Evolutionary conservation across 2,329 filamentous ascomycete genomes (phyloP).

Genomic region (Nemania bipapillata): DNA sequence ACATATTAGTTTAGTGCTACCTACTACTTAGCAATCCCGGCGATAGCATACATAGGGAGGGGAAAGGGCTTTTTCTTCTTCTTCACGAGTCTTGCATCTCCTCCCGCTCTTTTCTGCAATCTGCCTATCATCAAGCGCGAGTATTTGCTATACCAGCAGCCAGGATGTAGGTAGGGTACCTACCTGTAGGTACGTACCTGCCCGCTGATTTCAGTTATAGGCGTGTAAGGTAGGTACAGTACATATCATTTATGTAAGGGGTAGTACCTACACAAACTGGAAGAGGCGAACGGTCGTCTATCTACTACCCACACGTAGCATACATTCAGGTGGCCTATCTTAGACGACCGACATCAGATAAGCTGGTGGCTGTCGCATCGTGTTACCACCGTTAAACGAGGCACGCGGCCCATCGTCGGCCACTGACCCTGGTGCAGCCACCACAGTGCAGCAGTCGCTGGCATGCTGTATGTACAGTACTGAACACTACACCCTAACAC

Average conservation of each 20-base stretch:
- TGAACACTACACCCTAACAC: neutral
- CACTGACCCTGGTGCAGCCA: neutral
- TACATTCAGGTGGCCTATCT: neutral
- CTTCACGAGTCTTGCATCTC: conserved; percentile 33
- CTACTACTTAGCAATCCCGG: conserved; percentile 1
- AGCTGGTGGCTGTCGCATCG: conserved; percentile 20
- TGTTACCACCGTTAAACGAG: conserved; percentile 20
- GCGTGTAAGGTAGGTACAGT: neutral
- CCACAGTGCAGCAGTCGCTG: neutral
- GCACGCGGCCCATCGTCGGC: neutral
- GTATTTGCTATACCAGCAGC: neutral
- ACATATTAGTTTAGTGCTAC: neutral
- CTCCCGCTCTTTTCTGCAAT: neutral
- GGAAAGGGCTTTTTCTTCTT: conserved; percentile 20
- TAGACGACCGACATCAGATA: conserved; percentile 11
- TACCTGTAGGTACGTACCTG: neutral
- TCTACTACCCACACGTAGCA: neutral
- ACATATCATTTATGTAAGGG: no score
- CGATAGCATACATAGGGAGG: neutral
- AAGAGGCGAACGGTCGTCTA: neutral
- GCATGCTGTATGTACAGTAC: neutral
- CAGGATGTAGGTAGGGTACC: neutral
- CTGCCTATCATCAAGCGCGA: neutral
- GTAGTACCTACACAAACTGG: neutral
- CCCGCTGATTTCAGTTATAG: neutral